A percentile compares a stretch with the other conserved stretches of the same genome.
These are phyloP conservation scores for Simmondsia chinensis DNA, from an alignment of 148 eudicot species.

Conservation along the genomic window DNA sequence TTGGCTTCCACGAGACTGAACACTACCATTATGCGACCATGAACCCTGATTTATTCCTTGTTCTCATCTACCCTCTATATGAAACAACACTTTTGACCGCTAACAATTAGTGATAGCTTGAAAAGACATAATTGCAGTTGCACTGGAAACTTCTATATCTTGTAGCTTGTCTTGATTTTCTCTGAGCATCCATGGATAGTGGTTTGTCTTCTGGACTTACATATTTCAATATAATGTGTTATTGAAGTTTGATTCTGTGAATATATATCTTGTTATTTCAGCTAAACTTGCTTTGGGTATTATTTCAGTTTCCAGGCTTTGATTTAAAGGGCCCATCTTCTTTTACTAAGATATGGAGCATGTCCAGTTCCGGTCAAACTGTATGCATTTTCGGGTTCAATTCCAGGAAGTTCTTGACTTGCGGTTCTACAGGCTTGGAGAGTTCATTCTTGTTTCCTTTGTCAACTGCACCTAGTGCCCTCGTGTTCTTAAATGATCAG, in stretches of 20 bases:
- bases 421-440: constrained; percentile 76
- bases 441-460: constrained; percentile 68
- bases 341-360: constrained; percentile 64
- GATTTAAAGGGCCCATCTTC: constrained; percentile 24
- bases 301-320: constrained; percentile 44
- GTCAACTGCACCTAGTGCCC: constrained; percentile 83
- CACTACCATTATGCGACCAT: no score
- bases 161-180: no score
- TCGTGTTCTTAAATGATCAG: constrained; percentile 31
- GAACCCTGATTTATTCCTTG: no score
- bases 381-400: constrained; percentile 35
- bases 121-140: no score
- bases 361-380: constrained; percentile 53
- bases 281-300: neutral
- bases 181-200: no score
- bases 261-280: neutral
- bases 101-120: no score
- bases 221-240: neutral
- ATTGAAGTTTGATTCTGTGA: neutral
- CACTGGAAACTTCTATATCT: no score
- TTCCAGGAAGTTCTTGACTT: constrained; percentile 72
- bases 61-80: no score
- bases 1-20: no score
- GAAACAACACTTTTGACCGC: no score
- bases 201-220: no score